phyloP scores from a whole-genome alignment of 2,329 filamentous ascomycete genomes.

The Fusarium sp. region DNA sequence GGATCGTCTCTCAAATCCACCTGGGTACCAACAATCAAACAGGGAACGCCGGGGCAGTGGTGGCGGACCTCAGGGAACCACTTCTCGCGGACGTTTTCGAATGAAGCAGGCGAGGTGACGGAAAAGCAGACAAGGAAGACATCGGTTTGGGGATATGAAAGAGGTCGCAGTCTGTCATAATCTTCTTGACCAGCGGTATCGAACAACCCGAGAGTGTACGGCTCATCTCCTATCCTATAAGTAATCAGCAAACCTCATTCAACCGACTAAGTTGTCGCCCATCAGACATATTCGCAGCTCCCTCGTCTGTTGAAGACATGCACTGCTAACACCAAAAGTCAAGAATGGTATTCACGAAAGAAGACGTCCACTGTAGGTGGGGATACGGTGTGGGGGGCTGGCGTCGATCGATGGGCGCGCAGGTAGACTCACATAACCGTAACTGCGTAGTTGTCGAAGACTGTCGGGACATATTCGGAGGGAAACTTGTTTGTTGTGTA shows the following conservation, averaged over 20 bases:
- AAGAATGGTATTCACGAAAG: conserved; percentile 11
- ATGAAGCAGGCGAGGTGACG: conserved; percentile 95
- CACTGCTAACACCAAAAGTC: conserved; percentile 3
- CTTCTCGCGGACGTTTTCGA: conserved; percentile 99
- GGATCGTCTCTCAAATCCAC: conserved; percentile 93
- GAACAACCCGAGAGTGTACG: conserved; percentile 96
- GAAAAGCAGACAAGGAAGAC: conserved; percentile 99
- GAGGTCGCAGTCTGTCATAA: conserved; percentile 95
- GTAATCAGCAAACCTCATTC: conserved; percentile 36
- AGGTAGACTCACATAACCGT: conserved; percentile 90
- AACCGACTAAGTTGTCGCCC: not conserved
- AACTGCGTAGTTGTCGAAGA: conserved; percentile 99
- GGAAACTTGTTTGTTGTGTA: conserved; percentile 99
- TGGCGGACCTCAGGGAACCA: conserved; percentile 99
- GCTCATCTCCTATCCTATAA: conserved; percentile 95
- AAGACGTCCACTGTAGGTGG: conserved; percentile 24
- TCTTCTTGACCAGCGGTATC: conserved; percentile 99
- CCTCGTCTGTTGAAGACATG: conserved; percentile 3
- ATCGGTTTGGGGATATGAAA: conserved; percentile 98
- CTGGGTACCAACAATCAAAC: conserved; percentile 97
- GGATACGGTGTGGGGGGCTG: conserved; percentile 27
- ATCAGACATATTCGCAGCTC: conserved; percentile 13
- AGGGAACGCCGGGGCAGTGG: conserved; percentile 97
- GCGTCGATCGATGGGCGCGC: conserved; percentile 30
- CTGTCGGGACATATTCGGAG: conserved; percentile 98